These are phyloP conservation scores for Tubosaeta sp. DNA, from an alignment of 768 basidiomycete genomes.

Conservation along the genomic window DNA sequence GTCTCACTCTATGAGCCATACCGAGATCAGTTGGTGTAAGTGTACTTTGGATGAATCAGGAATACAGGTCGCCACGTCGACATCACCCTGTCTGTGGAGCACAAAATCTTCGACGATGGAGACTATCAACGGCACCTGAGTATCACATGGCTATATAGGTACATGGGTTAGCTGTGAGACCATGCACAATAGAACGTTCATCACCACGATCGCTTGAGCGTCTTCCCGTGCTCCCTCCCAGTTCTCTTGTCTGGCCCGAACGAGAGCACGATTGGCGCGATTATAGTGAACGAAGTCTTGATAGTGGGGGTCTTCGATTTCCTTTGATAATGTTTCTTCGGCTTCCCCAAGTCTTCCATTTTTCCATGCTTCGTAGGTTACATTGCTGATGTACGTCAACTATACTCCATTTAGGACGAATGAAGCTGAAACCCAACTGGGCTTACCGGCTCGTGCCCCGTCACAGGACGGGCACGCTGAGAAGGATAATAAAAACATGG, in stretches of 20 bases:
- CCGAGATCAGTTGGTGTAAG: background rate
- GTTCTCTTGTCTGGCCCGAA: slow-evolving; percentile 6
- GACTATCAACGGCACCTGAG: background rate
- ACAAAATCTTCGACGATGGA: background rate
- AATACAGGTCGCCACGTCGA: background rate
- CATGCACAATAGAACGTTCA: background rate
- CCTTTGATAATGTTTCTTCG: slow-evolving; percentile 8
- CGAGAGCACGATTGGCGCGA: slow-evolving; percentile 14
- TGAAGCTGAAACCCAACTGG: too few relatives aligned
- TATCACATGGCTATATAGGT: background rate
- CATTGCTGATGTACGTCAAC: slow-evolving; percentile 11
- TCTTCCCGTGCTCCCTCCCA: slow-evolving; percentile 8
- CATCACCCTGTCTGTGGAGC: background rate
- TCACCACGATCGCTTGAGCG: background rate
- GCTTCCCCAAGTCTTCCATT: background rate
- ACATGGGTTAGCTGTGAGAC: background rate
- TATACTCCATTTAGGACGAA: background rate
- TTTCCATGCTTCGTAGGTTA: slow-evolving; percentile 5
- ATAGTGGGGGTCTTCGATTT: slow-evolving; percentile 4
- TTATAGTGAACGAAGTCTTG: background rate
- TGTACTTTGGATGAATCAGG: background rate
- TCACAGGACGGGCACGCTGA: slow-evolving; percentile 4
- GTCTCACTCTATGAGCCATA: background rate
- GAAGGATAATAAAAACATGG: background rate
- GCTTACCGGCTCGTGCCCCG: slow-evolving; percentile 7